Evolutionary conservation across 768 basidiomycete genomes (phyloP), one percentile per base, ranked within the genome.

Genomic region (Serendipita vermifera): DNA sequence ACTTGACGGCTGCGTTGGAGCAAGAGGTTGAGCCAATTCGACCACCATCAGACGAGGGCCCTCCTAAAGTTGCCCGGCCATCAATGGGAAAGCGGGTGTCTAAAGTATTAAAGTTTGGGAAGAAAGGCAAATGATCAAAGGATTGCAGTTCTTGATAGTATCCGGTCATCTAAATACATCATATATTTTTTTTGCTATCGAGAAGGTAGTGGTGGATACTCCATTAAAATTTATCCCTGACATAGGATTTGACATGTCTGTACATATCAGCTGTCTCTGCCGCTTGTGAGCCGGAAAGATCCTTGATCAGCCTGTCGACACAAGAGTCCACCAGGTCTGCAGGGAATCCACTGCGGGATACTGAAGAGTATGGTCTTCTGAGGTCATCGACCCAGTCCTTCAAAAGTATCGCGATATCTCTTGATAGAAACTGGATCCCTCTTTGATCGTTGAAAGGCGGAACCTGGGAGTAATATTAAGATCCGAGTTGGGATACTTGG

Each of bases 381-480:
- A 77, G 82, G 57, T 83, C 85, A 56, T 83, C 79, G 31, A 89
- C 65, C 88, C 88, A 91, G 62, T 90, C 87, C 20, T 72, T 73
- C 15, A 91, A 68, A n/a, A 91, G 73, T 36, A 87, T 69, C 36
- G 87, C 85, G 64, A 91, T 87, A 62, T 89, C 87, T 5, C 82
- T 76, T 0, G 87, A 87, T 56, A 90, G 78, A 36, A 80, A 76
- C 64, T 89, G 85, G 2, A 88, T 83, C 59, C 85, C 86, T 32
- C 73, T 74, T 63, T 87, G 87, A 43, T 80, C 78, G 64, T 87
- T 86, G 73, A 88, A 91, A 5, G 87, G 86, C 14, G 87, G 85
- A 20, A 88, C 77, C 85, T 88, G 60, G 3, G 32, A 31, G 58
- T 15, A 27, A 54, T 27, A 31, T 53, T 53, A 59, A 38, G 26